Base-by-base conservation (phyloP, 306 rosid species). In the Corylus americana region DNA sequence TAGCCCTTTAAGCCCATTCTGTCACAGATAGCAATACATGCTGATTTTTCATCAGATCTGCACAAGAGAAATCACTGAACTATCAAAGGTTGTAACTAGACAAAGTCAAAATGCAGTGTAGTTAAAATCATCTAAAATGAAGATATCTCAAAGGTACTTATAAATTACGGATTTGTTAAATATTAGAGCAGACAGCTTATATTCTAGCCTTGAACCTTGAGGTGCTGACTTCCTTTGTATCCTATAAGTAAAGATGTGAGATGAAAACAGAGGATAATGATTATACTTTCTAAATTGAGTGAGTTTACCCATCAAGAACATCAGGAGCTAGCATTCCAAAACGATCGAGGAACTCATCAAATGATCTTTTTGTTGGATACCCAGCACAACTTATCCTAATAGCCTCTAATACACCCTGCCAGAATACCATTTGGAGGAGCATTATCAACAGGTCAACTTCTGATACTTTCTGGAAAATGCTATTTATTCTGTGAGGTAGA, bases 341-440 rank as follows among this genome's bases (percentile, higher is more conserved):
- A 71, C 97, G 97, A 45, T 89, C 96, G 17, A 93, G 94, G 71
- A 91, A 93, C 88, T 93, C 97, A 39, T 93, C 94, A 61, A 91
- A 91, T 78, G 96, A 81, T 87, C 96, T 87, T 78, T 91, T 91
- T 64, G 97, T 93, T 71, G 97, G 97, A 85, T 93, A 93, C 68
- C 97, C 96, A 8, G 97, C 97, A 82, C 97, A 93, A 64, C 97
- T 93, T 66, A 93, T 93, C 81, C 97, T 80, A 74, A 93, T 93
- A 37, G 96, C 97, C 84, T 93, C 97, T 27, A 93, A 92, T 54
- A 93, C 97, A 86, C 97, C 97, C 97, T 93, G 90, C 77, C 54
- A 77, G 37, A 74, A 57, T n/a, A 71, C 51, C 77, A 68, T 63
- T 22, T 42, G 62, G 39, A 77, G 49, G 54, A 73, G 79, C 29